Base-by-base conservation (phyloP, 192 early-diverging fungal genomes). In the Geranomyces michiganensis region DNA sequence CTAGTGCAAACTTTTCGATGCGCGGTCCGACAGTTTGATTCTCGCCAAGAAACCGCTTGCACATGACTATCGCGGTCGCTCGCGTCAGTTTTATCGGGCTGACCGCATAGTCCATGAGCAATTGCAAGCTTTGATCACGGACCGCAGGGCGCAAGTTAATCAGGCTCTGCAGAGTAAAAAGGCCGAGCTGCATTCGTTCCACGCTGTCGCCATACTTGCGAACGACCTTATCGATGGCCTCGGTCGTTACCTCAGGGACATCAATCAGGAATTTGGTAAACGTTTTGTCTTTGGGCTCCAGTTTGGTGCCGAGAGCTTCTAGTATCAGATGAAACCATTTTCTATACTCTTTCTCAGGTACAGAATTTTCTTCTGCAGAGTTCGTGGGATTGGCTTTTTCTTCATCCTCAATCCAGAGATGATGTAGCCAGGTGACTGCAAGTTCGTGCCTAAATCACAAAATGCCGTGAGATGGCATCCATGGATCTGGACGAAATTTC, bases 201-300 rank as follows among this genome's bases (percentile, higher is more conserved):
- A 7, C 62, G 27, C 43, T 64, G 62, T 91, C 89, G 61, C 87
- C 90, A 71, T 86, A 90, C 31, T 70, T 72, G 71, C 84, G 79
- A 10, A 94, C 81, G 19, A 89, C 72, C 8, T 31, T 45, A 5
- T 87, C 83, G 14, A 95, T 77, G 0, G 87, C 83, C 43, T 80
- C 79, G 13, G 71, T 73, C n/a, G 83, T 78, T 9, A 95, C 62
- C 63, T 91, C 84, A 4, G 93, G 93, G 2, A 87, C 90, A 41
- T 95, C 92, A 17, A 93, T 67, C 68, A 95, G 68, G 66, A 95
- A 85, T 36, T 87, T 85, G 0, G 91, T 87, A 60, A 94, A 83
- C 0, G 81, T 82, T 22, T 84, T 78, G 73, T 95, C 93, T 71
- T 89, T 88, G 45, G 81, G 75, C 61, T 92, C 88, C 12, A 94